Percentiles rank a stretch among this genome's conserved stretches.
phyloP scores from a whole-genome alignment of 768 basidiomycete species.

The Tricholoma furcatifolium region DNA sequence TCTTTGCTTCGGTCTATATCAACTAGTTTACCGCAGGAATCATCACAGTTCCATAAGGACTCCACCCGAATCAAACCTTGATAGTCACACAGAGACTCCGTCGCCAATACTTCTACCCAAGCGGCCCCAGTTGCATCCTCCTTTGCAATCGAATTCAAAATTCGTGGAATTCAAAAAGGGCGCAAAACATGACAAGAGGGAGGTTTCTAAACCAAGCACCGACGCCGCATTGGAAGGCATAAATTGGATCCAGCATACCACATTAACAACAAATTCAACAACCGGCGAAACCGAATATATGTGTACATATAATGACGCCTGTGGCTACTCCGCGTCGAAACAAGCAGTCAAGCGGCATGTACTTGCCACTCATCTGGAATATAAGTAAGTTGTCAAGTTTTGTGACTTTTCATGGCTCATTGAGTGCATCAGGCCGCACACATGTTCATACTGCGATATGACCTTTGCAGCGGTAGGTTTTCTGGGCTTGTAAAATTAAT shows the following conservation, averaged over 20 bases:
- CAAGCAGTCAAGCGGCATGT: constrained; percentile 71
- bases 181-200: neutral
- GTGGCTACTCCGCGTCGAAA: constrained; percentile 40
- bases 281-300: constrained; percentile 21
- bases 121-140: too few relatives aligned
- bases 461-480: constrained; percentile 7
- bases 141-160: neutral
- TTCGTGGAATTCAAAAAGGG: neutral
- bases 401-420: neutral
- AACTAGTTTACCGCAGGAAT: too few relatives aligned
- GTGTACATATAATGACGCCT: constrained; percentile 29
- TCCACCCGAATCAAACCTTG: neutral
- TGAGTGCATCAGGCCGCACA: constrained; percentile 5
- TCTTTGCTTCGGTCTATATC: neutral
- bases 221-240: neutral
- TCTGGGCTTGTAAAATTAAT: too few relatives aligned
- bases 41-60: too few relatives aligned
- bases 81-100: neutral
- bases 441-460: constrained; percentile 6
- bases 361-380: constrained; percentile 57
- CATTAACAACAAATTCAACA: constrained; percentile 12
- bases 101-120: too few relatives aligned
- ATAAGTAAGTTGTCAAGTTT: constrained; percentile 43
- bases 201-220: neutral
- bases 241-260: constrained; percentile 22